Percentiles rank a stretch among this genome's conserved stretches.
phyloP scores from a whole-genome alignment of 129 eudicot genomes.

The Chrysanthemum makinoi region DNA sequence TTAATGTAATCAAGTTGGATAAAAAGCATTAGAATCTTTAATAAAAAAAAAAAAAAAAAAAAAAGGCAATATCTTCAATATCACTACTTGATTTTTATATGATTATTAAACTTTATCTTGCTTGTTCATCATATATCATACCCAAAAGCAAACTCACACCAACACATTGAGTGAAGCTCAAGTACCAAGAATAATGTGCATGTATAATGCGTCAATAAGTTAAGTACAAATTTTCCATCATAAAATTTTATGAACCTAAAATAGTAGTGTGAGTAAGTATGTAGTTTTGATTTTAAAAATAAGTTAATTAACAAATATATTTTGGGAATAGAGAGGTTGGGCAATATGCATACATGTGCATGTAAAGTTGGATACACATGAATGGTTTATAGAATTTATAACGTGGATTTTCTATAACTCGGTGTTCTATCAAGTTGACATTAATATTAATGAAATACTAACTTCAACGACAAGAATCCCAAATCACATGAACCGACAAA shows the following conservation, averaged over 20 bases:
- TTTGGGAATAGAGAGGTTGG: not conserved
- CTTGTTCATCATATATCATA: slow-evolving; percentile 10
- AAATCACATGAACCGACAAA: too few relatives aligned
- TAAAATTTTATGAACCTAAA: too few relatives aligned
- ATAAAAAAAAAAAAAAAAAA: slow-evolving; percentile 13
- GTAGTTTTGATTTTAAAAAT: too few relatives aligned
- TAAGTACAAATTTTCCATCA: too few relatives aligned
- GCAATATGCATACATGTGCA: slow-evolving; percentile 20
- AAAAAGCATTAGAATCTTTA: slow-evolving; percentile 21
- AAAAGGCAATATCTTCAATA: slow-evolving; percentile 24
- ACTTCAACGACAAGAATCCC: too few relatives aligned
- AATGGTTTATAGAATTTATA: slow-evolving; percentile 5
- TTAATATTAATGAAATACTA: too few relatives aligned
- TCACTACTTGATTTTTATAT: slow-evolving; percentile 23
- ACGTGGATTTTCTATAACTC: not conserved
- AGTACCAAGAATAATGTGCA: slow-evolving; percentile 5
- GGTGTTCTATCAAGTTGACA: not conserved
- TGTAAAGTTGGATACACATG: slow-evolving; percentile 18
- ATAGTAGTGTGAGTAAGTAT: too few relatives aligned
- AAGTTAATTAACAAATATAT: too few relatives aligned
- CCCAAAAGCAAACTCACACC: slow-evolving; percentile 23
- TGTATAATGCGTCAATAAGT: not conserved
- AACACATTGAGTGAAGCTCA: slow-evolving; percentile 17
- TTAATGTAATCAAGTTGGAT: slow-evolving; percentile 13
- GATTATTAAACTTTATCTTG: slow-evolving; percentile 1